phyloP scores from a whole-genome alignment of 352 stramenopile genomes.

The Phytophthora rubi region DNA sequence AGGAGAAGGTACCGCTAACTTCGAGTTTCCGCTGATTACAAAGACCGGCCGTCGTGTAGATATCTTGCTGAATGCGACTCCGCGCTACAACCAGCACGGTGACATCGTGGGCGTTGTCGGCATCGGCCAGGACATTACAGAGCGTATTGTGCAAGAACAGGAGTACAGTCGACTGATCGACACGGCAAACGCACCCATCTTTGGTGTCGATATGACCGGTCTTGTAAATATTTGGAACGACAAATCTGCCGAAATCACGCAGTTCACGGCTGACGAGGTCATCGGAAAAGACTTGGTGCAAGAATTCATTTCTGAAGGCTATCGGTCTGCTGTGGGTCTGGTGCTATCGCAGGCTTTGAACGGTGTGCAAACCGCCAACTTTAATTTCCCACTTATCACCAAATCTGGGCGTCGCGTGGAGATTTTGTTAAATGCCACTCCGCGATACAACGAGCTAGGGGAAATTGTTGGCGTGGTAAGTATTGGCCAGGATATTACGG shows the following conservation, averaged over 20 bases:
- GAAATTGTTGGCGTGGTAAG: constrained; percentile 85
- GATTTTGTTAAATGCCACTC: constrained; percentile 83
- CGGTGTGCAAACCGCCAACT: constrained; percentile 81
- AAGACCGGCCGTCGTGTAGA: constrained; percentile 77
- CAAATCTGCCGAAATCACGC: constrained; percentile 89
- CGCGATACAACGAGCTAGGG: constrained; percentile 74
- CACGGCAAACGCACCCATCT: constrained; percentile 89
- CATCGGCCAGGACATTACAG: constrained; percentile 86
- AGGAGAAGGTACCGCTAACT: constrained; percentile 79
- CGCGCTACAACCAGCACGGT: constrained; percentile 81
- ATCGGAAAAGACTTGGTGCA: constrained; percentile 90
- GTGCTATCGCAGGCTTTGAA: constrained; percentile 77
- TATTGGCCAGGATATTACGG: constrained; percentile 87
- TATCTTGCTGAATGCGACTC: constrained; percentile 85
- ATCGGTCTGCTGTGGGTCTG: constrained; percentile 61
- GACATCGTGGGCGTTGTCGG: constrained; percentile 84
- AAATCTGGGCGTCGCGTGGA: constrained; percentile 75
- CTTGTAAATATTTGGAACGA: constrained; percentile 93
- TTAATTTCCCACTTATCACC: constrained; percentile 85
- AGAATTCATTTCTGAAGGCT: constrained; percentile 88
- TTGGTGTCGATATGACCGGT: constrained; percentile 80
- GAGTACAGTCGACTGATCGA: constrained; percentile 89
- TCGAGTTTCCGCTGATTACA: constrained; percentile 90
- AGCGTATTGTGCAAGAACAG: constrained; percentile 87
- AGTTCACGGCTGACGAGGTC: constrained; percentile 88